Evolutionary conservation across 352 stramenopile species (phyloP), one percentile per base, ranked within the genome.

Genomic region (Phytophthora hibernalis): DNA sequence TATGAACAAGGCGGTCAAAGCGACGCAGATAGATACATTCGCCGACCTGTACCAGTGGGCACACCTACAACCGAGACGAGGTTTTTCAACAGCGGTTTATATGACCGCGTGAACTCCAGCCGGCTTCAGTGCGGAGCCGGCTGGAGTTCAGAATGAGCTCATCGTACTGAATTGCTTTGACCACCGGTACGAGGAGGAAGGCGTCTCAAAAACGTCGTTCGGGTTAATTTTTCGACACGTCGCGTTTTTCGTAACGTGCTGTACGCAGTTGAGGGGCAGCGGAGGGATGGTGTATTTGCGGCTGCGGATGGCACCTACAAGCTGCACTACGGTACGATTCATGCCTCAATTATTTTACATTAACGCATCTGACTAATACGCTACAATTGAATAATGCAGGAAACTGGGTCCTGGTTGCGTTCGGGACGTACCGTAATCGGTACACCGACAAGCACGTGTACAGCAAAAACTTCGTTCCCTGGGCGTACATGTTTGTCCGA

Each of bases 281-380:
- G 50, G 21, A 48, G 9, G 21, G 66, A 61, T 4, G 61, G 54
- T 7, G 49, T 70, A 2, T 54, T 70, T 51, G 66, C 30, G 0
- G 48, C 48, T 21, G 35, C 48, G 8, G 66, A 74, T 22, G 58
- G 54, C 13, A 64, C 49, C 1, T 68, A 72, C 51, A 61, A 56
- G 45, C 38, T 61, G 0, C 65, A 68, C 38, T 65, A 42, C 4
- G 48, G 57, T 54, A 54, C 11, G 37, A 7, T 38, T 38, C 5
- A 20, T 20, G 6, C 13, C 9, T 43, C 15, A 5, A 20, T 43
- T 43, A 3, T 15, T n/a, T 20, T 43, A 21, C 9, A n/a, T n/a
- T n/a, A n/a, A n/a, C n/a, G 5, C 5, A 6, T 43, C 15, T 43
- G 15, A 43, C 15, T 5, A n/a, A 2, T 43, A 43, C 31, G 13